Base-by-base conservation (phyloP, 805 yeast genomes). In the Starmerella powellii region DNA sequence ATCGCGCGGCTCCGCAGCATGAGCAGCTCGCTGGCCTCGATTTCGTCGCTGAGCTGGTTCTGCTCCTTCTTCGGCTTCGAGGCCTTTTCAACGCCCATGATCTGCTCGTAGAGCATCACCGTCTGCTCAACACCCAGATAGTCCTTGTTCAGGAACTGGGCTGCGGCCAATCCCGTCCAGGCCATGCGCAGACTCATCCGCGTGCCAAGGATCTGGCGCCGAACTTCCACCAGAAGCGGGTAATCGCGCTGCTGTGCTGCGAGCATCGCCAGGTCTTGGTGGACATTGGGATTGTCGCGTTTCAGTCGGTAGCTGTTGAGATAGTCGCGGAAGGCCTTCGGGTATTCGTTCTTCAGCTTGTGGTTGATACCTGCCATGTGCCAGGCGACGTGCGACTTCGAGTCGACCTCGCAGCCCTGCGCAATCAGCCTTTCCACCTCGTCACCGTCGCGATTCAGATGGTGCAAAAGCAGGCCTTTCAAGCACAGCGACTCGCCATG, bases 321-420 rank as follows among this genome's bases (percentile, higher is more conserved):
- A 60, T 81, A 80, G 74, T 82, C 80, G 58, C 76, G 75, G 41
- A 80, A 77, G 5, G 97, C 88, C 46, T 79, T 86, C 6, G 65
- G 65, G 58, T 81, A 86, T 49, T 80, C 71, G 50, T 74, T 76
- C 34, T 74, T 70, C 23, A 76, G 67, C 50, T 94, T 71, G 64
- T 81, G 80, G 58, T 80, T 80, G 40, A 88, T 76, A 16, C 95
- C 97, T 4, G 83, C 70, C 53, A 91, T 74, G 56, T 91, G 97
- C 62, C 84, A 72, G 16, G 82, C 80, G 36, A 86, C 73, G 40
- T 83, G 77, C 52, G 84, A 76, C 3, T 66, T 62, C 16, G 74
- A 65, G 29, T 73, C 78, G 51, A 75, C 75, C 27, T 67, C 64
- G 19, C 78, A 49, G 0, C 93, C 93, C 55, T 72, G 74, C 31